A percentile compares a stretch with the other conserved stretches of the same genome.
phyloP scores from a whole-genome alignment of 1,284 basidiomycete species.

The Cystobasidium sp. region DNA sequence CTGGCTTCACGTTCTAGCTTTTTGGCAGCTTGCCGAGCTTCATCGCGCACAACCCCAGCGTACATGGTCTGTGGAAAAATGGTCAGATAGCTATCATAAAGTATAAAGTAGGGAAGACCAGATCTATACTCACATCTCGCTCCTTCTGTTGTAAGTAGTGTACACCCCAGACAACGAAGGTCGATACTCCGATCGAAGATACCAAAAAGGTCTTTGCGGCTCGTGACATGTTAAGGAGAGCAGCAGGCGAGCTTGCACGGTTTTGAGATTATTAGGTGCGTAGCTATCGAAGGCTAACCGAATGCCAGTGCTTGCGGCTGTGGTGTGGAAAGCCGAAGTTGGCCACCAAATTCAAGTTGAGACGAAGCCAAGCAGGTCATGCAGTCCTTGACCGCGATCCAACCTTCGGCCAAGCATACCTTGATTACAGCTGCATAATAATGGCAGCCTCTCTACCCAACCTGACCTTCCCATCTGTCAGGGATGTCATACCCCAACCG shows the following conservation, averaged over 20 bases:
- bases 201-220: slow-evolving; percentile 76
- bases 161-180: slow-evolving; percentile 82
- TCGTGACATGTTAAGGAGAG: slow-evolving; percentile 65
- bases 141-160: slow-evolving; percentile 87
- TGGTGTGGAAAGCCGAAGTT: background rate
- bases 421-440: background rate
- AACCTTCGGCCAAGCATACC: background rate
- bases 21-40: slow-evolving; percentile 76
- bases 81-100: background rate
- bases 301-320: too few relatives aligned
- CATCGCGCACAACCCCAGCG: slow-evolving; percentile 82
- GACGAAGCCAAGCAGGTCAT: slow-evolving; percentile 4
- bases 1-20: slow-evolving; percentile 69
- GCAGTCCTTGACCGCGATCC: background rate
- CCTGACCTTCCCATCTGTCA: slow-evolving; percentile 38
- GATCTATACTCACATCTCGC: slow-evolving; percentile 67
- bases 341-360: slow-evolving; percentile 7
- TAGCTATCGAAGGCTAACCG: too few relatives aligned
- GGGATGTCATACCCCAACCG: slow-evolving; percentile 30
- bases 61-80: slow-evolving; percentile 75
- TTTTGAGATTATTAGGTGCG: too few relatives aligned
- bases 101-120: background rate
- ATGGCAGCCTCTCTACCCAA: slow-evolving; percentile 32
- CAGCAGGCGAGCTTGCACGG: background rate
- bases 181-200: slow-evolving; percentile 70